Evolutionary conservation across 148 eudicot genomes (phyloP).

Genomic region (Salicornia ramosissima): DNA sequence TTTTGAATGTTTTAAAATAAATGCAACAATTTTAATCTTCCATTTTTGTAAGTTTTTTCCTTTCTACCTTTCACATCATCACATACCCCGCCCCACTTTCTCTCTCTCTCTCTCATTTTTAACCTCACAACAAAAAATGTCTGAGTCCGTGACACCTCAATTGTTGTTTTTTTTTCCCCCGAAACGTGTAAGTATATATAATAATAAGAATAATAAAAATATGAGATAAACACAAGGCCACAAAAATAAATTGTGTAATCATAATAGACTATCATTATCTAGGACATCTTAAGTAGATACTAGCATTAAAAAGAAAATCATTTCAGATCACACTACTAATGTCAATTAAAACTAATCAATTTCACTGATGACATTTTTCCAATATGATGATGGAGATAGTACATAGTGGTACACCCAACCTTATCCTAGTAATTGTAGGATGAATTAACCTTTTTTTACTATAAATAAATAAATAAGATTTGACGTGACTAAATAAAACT

Average conservation of each 20-base stretch:
- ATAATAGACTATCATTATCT: background rate
- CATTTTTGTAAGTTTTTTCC: too few relatives aligned
- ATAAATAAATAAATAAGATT: background rate
- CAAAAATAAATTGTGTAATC: background rate
- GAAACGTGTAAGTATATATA: too few relatives aligned
- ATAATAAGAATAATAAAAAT: background rate
- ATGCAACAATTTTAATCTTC: too few relatives aligned
- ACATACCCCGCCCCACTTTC: too few relatives aligned
- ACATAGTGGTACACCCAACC: conserved; percentile 2
- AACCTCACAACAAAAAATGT: too few relatives aligned
- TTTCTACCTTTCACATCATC: too few relatives aligned
- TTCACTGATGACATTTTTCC: conserved; percentile 1
- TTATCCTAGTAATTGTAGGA: background rate
- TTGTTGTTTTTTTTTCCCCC: too few relatives aligned
- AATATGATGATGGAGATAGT: conserved; percentile 11
- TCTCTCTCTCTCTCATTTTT: too few relatives aligned
- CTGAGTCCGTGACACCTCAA: too few relatives aligned
- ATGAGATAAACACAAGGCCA: background rate
- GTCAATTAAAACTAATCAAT: background rate
- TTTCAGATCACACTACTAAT: background rate
- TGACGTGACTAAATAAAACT: background rate
- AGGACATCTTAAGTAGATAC: background rate
- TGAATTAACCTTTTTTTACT: background rate
- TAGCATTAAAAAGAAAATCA: background rate
- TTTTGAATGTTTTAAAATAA: too few relatives aligned